phyloP scores from a whole-genome alignment of 495 filamentous ascomycete species.

The Aspergillus cavernicola region DNA sequence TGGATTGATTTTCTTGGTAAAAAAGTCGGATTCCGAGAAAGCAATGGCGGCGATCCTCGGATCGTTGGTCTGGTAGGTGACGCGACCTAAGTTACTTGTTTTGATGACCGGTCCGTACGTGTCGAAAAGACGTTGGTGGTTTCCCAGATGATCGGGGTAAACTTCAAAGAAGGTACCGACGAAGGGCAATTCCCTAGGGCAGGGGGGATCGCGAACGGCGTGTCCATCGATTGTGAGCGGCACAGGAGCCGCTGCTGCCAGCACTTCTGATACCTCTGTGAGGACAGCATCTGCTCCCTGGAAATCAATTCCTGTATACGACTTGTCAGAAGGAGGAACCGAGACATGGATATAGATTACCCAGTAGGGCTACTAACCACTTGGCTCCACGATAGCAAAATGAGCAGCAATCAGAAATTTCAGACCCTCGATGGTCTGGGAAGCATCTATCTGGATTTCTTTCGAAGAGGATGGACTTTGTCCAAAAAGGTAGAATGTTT shows the following conservation, averaged over 20 bases:
- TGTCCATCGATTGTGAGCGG: conserved; percentile 44
- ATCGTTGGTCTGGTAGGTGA: conserved; percentile 47
- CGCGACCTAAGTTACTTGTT: conserved; percentile 52
- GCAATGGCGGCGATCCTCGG: conserved; percentile 36
- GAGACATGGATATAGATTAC: not conserved
- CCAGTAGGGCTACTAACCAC: conserved; percentile 8
- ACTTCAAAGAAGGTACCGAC: conserved; percentile 53
- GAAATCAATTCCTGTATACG: conserved; percentile 38
- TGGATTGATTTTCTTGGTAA: conserved; percentile 49
- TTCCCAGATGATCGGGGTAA: conserved; percentile 57
- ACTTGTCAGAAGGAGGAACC: not conserved
- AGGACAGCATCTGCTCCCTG: conserved; percentile 25
- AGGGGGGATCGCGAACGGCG: conserved; percentile 37
- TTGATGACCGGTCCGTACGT: conserved; percentile 54
- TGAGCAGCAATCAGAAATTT: conserved; percentile 38
- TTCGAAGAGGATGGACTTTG: conserved; percentile 35
- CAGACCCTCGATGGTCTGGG: conserved; percentile 29
- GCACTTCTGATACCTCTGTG: conserved; percentile 25
- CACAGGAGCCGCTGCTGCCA: conserved; percentile 24
- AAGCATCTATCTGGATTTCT: conserved; percentile 34
- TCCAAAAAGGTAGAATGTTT: conserved; percentile 41
- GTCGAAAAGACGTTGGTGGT: conserved; percentile 53
- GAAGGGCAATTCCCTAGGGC: conserved; percentile 46
- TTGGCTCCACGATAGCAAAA: conserved; percentile 40
- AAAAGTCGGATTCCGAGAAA: conserved; percentile 43